Evolutionary conservation across 805 yeast genomes (phyloP), one percentile per base, ranked within the genome.

Genomic region (Barnettozyma pratensis): DNA sequence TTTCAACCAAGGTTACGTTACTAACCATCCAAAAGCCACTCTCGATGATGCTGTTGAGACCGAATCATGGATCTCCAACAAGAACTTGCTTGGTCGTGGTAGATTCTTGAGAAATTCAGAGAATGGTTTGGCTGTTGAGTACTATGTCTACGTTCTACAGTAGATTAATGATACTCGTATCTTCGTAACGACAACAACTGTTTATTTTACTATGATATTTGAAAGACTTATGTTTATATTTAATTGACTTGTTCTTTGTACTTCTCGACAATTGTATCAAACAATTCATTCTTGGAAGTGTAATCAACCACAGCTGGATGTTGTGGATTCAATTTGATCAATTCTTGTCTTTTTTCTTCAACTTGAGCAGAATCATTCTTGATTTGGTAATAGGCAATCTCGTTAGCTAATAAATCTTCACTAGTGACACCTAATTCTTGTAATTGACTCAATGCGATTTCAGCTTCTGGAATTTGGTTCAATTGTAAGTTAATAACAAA

Each of bases 401-500:
- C 75, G 62, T 85, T 81, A 42, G 89, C 86, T 38, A 84, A 56
- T 37, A 80, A 70, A 61, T 80, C 80, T 5, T 68, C 68, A 51
- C 66, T 67, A 9, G 67, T 56, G 14, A 63, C 71, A 4, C 42
- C 44, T n/a, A 71, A 68, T n/a, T 78, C 73, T 34, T 71, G 60
- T 39, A 79, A 67, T 44, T 74, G 69, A 31, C 68, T 68, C 10
- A 85, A 68, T 36, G 82, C 71, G 53, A 87, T 87, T 50, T 77
- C 76, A 8, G 96, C 91, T 68, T 92, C 97, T 3, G 91, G 92
- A 48, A 80, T 71, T 60, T 91, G 86, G 44, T 82, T 80, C 63
- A 89, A 77, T 69, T 87, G 89, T 58, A 91, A 68, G 53, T 91
- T 89, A 51, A 90, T 74, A 9, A 82, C 85, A 40, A 89, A 76